These are phyloP conservation scores for Suillus alpinus DNA, from an alignment of 768 basidiomycete species.

Conservation along the genomic window DNA sequence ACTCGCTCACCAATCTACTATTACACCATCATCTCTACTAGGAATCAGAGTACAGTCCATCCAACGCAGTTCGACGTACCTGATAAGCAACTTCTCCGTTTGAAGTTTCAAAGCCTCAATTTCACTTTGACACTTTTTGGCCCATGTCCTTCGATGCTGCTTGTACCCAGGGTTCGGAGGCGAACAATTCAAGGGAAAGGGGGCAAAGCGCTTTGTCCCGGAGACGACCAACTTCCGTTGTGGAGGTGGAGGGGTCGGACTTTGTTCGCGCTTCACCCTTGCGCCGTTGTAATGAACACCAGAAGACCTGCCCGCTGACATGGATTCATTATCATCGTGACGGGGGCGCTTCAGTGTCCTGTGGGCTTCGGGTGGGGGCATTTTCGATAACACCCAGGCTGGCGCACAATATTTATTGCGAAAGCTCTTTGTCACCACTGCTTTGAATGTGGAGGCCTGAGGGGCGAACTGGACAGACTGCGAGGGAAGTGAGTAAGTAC, in stretches of 20 bases:
- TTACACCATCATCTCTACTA: constrained; percentile 28
- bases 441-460: neutral
- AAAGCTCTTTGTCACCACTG: neutral
- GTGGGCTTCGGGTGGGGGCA: constrained; percentile 3
- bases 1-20: constrained; percentile 27
- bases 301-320: neutral
- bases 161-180: constrained; percentile 15
- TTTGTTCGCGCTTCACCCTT: constrained; percentile 20
- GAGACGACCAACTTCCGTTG: constrained; percentile 21
- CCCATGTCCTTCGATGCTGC: constrained; percentile 23
- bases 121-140: constrained; percentile 15
- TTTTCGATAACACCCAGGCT: neutral
- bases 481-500: neutral
- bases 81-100: constrained; percentile 24
- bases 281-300: neutral
- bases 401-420: neutral
- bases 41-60: neutral
- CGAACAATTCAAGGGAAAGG: constrained; percentile 26
- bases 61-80: constrained; percentile 18
- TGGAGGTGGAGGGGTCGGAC: constrained; percentile 11
- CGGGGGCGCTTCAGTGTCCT: constrained; percentile 18
- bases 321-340: neutral
- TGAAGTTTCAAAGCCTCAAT: constrained; percentile 18
- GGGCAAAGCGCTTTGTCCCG: constrained; percentile 27
- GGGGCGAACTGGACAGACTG: neutral